Conservation (phyloP, 768 basidiomycete species). For the Phaffia tasmanica region DNA sequence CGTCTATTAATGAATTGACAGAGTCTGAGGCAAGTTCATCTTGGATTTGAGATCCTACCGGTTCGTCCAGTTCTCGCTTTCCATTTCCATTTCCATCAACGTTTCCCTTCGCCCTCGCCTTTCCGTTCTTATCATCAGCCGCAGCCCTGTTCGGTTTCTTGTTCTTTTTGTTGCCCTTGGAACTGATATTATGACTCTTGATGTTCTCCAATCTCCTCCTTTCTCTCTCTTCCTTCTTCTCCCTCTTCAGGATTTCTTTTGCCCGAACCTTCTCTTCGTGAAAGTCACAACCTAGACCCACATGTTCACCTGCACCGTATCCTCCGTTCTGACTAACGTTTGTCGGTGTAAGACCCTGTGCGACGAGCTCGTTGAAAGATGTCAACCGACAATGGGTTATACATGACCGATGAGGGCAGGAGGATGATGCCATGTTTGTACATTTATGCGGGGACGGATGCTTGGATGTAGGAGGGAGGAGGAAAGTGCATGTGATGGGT, state of each 20-base stretch:
- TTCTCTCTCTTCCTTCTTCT: slow-evolving; percentile 20
- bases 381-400: slow-evolving; percentile 35
- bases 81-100: not conserved
- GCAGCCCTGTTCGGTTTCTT: not conserved
- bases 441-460: slow-evolving; percentile 5
- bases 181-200: too few species aligned
- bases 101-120: not conserved
- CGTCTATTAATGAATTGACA: too few species aligned
- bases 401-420: slow-evolving; percentile 29
- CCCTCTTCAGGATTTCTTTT: slow-evolving; percentile 31
- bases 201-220: slow-evolving; percentile 8
- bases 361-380: slow-evolving; percentile 15
- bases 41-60: too few species aligned
- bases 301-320: slow-evolving; percentile 16
- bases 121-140: not conserved
- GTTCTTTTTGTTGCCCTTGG: too few species aligned
- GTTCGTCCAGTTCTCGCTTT: not conserved
- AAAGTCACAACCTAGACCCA: slow-evolving; percentile 36
- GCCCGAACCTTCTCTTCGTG: slow-evolving; percentile 37
- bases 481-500: too few species aligned
- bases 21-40: too few species aligned
- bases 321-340: slow-evolving; percentile 26
- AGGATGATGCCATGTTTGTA: slow-evolving; percentile 23
- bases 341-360: slow-evolving; percentile 2
- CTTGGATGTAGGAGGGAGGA: too few species aligned